Conservation (phyloP, 129 eudicot species). For the Oenanthe sinensis region DNA sequence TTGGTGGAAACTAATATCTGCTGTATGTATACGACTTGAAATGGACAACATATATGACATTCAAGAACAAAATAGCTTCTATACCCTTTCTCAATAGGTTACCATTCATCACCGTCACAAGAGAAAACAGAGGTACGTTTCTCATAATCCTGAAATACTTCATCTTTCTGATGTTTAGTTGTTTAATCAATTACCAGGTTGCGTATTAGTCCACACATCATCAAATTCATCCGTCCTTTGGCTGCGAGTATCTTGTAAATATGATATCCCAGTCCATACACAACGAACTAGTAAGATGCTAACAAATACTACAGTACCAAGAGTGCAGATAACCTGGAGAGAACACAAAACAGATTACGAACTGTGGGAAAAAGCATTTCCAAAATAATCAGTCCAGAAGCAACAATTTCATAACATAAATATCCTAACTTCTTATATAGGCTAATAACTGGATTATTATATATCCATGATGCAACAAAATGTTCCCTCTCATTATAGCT, state of each 20-base stretch:
- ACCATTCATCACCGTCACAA: not conserved
- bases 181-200: conserved; percentile 44
- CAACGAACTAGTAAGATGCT: conserved; percentile 89
- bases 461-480: not conserved
- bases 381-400: not conserved
- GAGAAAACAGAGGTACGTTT: not conserved
- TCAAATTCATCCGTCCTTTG: conserved; percentile 41
- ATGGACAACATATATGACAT: not conserved
- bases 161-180: not conserved
- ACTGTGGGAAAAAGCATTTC: conserved; percentile 1
- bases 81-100: not conserved
- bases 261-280: conserved; percentile 75
- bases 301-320: conserved; percentile 74
- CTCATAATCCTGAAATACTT: not conserved
- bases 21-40: not conserved
- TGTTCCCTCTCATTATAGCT: not conserved
- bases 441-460: not conserved
- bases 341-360: not conserved
- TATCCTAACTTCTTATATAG: not conserved
- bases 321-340: conserved; percentile 81
- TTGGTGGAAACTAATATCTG: not conserved
- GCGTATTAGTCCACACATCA: conserved; percentile 55
- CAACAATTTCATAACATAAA: not conserved
- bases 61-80: not conserved
- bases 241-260: conserved; percentile 50